These are phyloP conservation scores for Apostasia ramifera DNA, from an alignment of 106 monocot species.

Conservation along the genomic window DNA sequence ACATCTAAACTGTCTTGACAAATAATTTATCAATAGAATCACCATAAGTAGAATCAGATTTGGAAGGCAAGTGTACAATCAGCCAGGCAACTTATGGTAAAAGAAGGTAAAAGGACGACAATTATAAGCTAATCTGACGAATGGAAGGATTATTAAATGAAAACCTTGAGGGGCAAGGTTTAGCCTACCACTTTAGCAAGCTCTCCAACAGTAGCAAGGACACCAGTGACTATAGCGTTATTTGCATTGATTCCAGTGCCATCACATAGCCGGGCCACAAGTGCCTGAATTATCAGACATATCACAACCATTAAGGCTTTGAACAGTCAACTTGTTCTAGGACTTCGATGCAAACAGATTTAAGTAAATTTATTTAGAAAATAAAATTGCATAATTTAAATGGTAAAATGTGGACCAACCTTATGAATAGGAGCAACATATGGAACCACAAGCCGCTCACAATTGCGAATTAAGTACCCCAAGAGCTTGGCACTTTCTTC, in stretches of 20 bases:
- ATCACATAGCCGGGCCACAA: constrained; percentile 70
- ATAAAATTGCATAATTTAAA: constrained; percentile 3
- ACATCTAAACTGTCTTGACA: too few species aligned
- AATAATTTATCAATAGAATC: too few species aligned
- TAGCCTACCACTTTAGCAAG: constrained; percentile 82
- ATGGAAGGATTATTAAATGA: background rate
- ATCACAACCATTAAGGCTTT: background rate
- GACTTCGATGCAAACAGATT: background rate
- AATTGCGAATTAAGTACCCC: constrained; percentile 85
- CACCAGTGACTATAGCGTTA: constrained; percentile 76
- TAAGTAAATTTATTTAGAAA: background rate
- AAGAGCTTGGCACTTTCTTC: constrained; percentile 92
- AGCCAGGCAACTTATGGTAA: too few species aligned
- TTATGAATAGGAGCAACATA: constrained; percentile 98
- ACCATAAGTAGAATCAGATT: too few species aligned
- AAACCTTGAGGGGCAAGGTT: constrained; percentile 1
- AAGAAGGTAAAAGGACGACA: too few species aligned
- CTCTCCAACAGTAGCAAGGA: constrained; percentile 92
- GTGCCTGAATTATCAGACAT: constrained; percentile 46
- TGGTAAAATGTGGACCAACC: constrained; percentile 25
- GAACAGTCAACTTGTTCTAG: background rate
- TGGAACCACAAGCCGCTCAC: constrained; percentile 74
- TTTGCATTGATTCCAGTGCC: constrained; percentile 72
- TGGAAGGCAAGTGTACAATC: too few species aligned
- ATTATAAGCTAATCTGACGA: background rate